A percentile compares a stretch with the other conserved stretches of the same genome.
Evolutionary conservation across 2,329 filamentous ascomycete genomes (phyloP).

Genomic region (Nemania sp.): DNA sequence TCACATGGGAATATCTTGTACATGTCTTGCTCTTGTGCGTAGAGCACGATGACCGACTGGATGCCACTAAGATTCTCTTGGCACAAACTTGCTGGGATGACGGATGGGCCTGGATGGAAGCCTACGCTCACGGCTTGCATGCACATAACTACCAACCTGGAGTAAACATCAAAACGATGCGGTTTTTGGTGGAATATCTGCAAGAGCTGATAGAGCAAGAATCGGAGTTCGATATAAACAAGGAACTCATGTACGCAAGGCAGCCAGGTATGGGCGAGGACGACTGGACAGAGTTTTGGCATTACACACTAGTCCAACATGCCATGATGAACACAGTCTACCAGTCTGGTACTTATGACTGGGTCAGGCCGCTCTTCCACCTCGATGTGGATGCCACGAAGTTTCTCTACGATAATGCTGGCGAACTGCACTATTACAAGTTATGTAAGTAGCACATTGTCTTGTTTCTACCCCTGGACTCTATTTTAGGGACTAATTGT

Average conservation of each 20-base stretch:
- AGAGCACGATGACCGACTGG: background rate
- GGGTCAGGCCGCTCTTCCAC: background rate
- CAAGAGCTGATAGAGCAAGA: background rate
- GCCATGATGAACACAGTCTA: background rate
- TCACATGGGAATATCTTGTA: background rate
- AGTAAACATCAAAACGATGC: no score
- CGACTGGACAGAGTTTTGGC: no score
- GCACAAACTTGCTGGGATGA: background rate
- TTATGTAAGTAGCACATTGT: background rate
- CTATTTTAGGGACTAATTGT: background rate
- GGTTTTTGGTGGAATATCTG: background rate
- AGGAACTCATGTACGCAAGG: background rate
- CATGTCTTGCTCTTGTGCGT: background rate
- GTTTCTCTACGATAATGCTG: background rate
- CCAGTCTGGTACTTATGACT: background rate
- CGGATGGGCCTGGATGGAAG: background rate
- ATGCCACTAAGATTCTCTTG: background rate
- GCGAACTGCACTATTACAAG: background rate
- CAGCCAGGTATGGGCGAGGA: no score
- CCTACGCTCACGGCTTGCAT: no score
- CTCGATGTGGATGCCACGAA: background rate
- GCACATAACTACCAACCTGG: no score
- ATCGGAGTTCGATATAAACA: background rate
- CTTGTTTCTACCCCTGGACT: background rate
- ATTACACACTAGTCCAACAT: background rate